These are phyloP conservation scores for Ramaria sp. DNA, from an alignment of 768 basidiomycete species.

Conservation along the genomic window DNA sequence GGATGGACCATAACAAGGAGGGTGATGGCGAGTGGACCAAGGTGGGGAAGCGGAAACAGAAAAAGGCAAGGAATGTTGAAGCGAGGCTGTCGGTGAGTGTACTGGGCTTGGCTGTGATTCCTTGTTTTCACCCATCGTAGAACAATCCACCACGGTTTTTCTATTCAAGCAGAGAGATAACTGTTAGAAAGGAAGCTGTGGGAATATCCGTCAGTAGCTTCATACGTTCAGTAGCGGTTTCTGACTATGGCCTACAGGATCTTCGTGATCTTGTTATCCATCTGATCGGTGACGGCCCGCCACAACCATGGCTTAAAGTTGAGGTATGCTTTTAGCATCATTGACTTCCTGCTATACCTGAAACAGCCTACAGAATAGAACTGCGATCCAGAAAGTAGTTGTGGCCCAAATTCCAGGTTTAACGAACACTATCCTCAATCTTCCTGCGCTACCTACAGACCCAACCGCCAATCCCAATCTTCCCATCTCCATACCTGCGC, in stretches of 20 bases:
- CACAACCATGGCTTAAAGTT: slow-evolving; percentile 77
- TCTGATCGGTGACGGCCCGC: slow-evolving; percentile 70
- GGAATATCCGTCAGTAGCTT: slow-evolving; percentile 57
- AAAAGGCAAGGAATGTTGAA: slow-evolving; percentile 53
- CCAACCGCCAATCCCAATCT: slow-evolving; percentile 48
- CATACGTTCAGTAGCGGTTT: not conserved
- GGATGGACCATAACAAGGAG: slow-evolving; percentile 14
- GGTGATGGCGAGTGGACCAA: slow-evolving; percentile 47
- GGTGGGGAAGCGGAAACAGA: slow-evolving; percentile 61
- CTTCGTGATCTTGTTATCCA: slow-evolving; percentile 81
- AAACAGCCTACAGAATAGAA: slow-evolving; percentile 45
- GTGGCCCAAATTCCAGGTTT: slow-evolving; percentile 80
- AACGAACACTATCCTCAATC: slow-evolving; percentile 56
- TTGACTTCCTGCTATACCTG: not conserved
- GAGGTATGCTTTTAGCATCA: slow-evolving; percentile 39
- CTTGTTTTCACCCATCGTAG: slow-evolving; percentile 21
- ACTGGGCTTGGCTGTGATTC: not conserved
- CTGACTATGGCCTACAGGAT: slow-evolving; percentile 40
- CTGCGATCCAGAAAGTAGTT: slow-evolving; percentile 68
- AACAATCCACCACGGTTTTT: slow-evolving; percentile 62
- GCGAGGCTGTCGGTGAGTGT: slow-evolving; percentile 51
- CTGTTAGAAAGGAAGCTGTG: slow-evolving; percentile 60
- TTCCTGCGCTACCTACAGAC: slow-evolving; percentile 63
- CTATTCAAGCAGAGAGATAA: slow-evolving; percentile 70
- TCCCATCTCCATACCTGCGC: slow-evolving; percentile 41